phyloP scores from a whole-genome alignment of 345 rosid genomes.

The Microcos paniculata region DNA sequence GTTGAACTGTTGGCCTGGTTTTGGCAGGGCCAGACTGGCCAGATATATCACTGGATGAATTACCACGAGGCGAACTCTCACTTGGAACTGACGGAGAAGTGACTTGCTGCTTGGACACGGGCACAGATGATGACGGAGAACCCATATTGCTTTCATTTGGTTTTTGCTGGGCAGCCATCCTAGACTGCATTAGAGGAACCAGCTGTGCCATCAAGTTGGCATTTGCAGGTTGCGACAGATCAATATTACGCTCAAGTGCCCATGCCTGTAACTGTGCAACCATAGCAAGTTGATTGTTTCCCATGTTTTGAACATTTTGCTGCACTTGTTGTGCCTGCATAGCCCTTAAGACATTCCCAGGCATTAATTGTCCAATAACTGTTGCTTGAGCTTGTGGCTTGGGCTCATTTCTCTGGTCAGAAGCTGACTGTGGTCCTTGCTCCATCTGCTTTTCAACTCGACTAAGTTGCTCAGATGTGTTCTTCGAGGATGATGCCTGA shows the following conservation, averaged over 20 bases:
- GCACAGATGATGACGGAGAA: slow-evolving; percentile 52
- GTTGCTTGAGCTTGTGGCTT: slow-evolving; percentile 51
- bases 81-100: slow-evolving; percentile 66
- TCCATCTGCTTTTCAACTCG: slow-evolving; percentile 70
- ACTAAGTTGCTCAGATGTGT: slow-evolving; percentile 57
- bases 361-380: slow-evolving; percentile 53
- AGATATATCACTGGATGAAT: slow-evolving; percentile 75
- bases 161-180: slow-evolving; percentile 80
- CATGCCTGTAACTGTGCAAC: slow-evolving; percentile 88
- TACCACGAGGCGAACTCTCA: slow-evolving; percentile 70
- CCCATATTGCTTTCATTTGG: slow-evolving; percentile 56
- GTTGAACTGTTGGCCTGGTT: slow-evolving; percentile 48
- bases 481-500: slow-evolving; percentile 85
- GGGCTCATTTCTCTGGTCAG: slow-evolving; percentile 66
- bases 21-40: slow-evolving; percentile 77
- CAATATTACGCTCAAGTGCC: slow-evolving; percentile 86
- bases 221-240: slow-evolving; percentile 88
- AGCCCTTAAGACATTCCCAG: slow-evolving; percentile 58
- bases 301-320: slow-evolving; percentile 57
- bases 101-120: slow-evolving; percentile 66
- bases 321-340: slow-evolving; percentile 68
- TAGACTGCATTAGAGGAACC: slow-evolving; percentile 73
- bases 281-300: slow-evolving; percentile 63
- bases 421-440: slow-evolving; percentile 43
- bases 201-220: slow-evolving; percentile 83